Base-by-base conservation (phyloP, 352 stramenopile genomes). In the Pythium biforme region DNA sequence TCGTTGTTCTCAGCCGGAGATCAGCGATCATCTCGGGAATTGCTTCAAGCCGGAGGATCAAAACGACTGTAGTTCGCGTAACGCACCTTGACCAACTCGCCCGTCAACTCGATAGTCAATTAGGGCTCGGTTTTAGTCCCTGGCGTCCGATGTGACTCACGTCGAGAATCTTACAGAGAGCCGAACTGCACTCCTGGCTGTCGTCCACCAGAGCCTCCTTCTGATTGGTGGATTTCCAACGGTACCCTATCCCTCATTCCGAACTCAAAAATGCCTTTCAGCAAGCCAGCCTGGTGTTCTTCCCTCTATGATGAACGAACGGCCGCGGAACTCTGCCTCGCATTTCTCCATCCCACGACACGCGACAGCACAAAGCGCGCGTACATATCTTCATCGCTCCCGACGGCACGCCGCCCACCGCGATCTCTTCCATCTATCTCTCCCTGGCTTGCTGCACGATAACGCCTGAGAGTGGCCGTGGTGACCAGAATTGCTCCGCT, bases 121-220 rank as follows among this genome's bases (percentile, higher is more conserved):
- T 59, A 59, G 52, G 52, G 52, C 6, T 59, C 29, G 52, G 54
- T 53, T 1, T 20, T n/a, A 3, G 12, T 31, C 4, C 20, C 40
- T 51, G 41, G 53, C 53, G 12, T 51, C 19, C n/a, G 40, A 26
- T 19, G 54, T 60, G 40, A 53, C n/a, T 60, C 27, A 60, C 53
- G 34, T 10, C 0, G 3, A 11, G 39, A 59, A 33, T 40, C 26
- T 26, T 12, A 15, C 31, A 48, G 17, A 49, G 26, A 48, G 31
- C n/a, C 34, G 26, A 48, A 17, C 15, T 12, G 25, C 14, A 26
- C 54, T 51, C 41, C 54, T n/a, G 39, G 54, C 54, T 52, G 54
- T 51, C 54, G 40, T 52, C 54, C 41, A 31, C 41, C 54, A 60
- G 54, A 5, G 14, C 40, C 29, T 59, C 25, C 1, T 19, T 59